phyloP scores from a whole-genome alignment of 1,284 basidiomycete species.

The Apiotrichum siamense region DNA sequence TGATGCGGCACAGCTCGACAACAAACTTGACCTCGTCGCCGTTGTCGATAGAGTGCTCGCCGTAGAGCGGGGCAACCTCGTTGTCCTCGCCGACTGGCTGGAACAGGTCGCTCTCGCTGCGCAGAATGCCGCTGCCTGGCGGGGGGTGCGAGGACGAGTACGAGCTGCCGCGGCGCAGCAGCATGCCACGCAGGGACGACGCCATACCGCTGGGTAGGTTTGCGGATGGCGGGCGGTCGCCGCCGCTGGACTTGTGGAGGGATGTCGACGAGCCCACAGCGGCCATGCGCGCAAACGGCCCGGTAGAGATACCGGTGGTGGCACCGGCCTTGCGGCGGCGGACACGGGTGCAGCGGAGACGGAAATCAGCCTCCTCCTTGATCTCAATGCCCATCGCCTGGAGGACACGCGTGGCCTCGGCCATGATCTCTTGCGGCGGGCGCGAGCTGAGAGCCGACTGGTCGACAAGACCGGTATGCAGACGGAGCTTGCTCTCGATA shows the following conservation, averaged over 20 bases:
- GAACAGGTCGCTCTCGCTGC: conserved; percentile 41
- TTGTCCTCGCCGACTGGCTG: conserved; percentile 12
- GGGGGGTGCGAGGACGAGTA: conserved; percentile 55
- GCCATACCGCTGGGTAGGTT: conserved; percentile 57
- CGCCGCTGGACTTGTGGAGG: conserved; percentile 57
- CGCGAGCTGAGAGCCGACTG: conserved; percentile 82
- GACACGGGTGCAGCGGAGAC: conserved; percentile 69
- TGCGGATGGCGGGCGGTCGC: conserved; percentile 64
- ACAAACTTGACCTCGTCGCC: conserved; percentile 92
- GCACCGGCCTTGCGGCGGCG: conserved; percentile 60
- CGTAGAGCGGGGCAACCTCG: conserved; percentile 61
- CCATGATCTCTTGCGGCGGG: conserved; percentile 78
- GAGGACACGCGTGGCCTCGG: conserved; percentile 70
- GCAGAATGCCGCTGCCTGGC: conserved; percentile 23
- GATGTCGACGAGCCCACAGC: conserved; percentile 66
- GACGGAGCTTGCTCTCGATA: conserved; percentile 61
- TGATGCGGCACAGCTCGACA: conserved; percentile 80
- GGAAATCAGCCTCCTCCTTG: conserved; percentile 78
- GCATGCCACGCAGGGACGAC: conserved; percentile 73
- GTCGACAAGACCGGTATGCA: conserved; percentile 90
- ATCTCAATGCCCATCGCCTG: conserved; percentile 87
- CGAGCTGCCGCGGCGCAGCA: conserved; percentile 80
- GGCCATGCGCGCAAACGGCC: conserved; percentile 49
- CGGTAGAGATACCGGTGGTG: conserved; percentile 39
- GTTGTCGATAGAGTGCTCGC: conserved; percentile 66